A percentile compares a stretch with the other conserved stretches of the same genome.
Conservation (phyloP, 352 stramenopile species). For the Albugo candida region DNA sequence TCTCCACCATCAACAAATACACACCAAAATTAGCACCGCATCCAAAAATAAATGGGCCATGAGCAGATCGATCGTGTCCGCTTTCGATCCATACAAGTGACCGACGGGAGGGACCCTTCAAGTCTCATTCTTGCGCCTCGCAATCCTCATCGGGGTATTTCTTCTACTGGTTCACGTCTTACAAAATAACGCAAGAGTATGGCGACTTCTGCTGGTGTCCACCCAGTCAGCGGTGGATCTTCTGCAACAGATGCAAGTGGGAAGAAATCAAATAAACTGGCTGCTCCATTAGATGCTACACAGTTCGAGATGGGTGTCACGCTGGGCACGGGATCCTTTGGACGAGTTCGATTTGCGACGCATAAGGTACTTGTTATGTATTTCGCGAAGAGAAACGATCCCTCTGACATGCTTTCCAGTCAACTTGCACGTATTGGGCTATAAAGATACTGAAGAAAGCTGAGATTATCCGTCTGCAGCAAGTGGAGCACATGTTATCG, state of each 20-base stretch:
- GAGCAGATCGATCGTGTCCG: too few relatives aligned
- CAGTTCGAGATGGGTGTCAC: conserved; percentile 94
- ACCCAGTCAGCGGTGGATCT: not conserved
- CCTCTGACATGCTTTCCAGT: conserved; percentile 15
- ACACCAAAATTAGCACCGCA: too few relatives aligned
- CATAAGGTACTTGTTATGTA: conserved; percentile 57
- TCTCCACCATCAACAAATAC: too few relatives aligned
- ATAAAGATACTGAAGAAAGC: conserved; percentile 97
- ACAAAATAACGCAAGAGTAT: too few relatives aligned
- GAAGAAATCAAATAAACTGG: conserved; percentile 35
- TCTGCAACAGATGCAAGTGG: not conserved
- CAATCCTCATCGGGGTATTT: too few relatives aligned
- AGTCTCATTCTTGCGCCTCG: too few relatives aligned
- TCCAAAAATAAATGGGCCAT: too few relatives aligned
- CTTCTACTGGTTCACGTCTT: too few relatives aligned
- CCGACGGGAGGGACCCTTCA: too few relatives aligned
- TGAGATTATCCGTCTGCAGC: conserved; percentile 89
- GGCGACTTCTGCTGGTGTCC: not conserved
- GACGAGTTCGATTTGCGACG: conserved; percentile 89
- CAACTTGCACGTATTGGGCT: conserved; percentile 82
- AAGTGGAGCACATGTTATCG: conserved; percentile 95
- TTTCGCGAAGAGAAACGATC: not conserved
- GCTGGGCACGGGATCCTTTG: conserved; percentile 92
- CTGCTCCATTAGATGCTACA: conserved; percentile 32
- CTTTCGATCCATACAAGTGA: too few relatives aligned